Conservation (phyloP, 768 basidiomycete species). For the Chlorophyllum brunneum region DNA sequence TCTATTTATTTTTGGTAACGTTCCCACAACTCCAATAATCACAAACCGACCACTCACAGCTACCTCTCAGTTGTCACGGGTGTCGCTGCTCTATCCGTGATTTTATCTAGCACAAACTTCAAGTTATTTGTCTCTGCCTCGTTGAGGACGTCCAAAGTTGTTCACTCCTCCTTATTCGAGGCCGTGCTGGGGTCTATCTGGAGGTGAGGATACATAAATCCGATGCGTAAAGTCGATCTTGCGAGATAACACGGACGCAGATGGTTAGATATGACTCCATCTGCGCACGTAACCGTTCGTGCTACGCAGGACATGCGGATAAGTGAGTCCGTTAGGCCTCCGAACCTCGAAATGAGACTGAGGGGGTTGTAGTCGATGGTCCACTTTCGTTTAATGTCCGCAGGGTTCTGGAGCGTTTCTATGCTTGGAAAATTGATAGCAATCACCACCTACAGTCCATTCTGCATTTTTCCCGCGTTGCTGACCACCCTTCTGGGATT, state of each 20-base stretch:
- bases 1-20: too few relatives aligned
- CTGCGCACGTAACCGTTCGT: slow-evolving; percentile 41
- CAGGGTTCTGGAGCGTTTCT: slow-evolving; percentile 23
- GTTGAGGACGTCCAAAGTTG: slow-evolving; percentile 42
- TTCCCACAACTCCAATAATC: slow-evolving; percentile 7
- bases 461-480: slow-evolving; percentile 39
- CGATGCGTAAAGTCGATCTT: neutral
- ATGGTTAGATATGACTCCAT: slow-evolving; percentile 36
- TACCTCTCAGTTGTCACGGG: slow-evolving; percentile 13
- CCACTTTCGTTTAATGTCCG: slow-evolving; percentile 26
- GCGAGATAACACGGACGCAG: slow-evolving; percentile 21
- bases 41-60: neutral
- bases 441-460: slow-evolving; percentile 36
- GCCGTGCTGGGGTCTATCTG: slow-evolving; percentile 53
- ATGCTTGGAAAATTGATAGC: slow-evolving; percentile 37
- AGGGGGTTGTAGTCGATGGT: slow-evolving; percentile 58
- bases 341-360: slow-evolving; percentile 19
- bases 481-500: slow-evolving; percentile 38
- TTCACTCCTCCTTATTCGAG: slow-evolving; percentile 44
- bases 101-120: neutral
- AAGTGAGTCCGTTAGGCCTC: slow-evolving; percentile 23
- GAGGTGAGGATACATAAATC: slow-evolving; percentile 27
- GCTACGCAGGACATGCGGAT: slow-evolving; percentile 50
- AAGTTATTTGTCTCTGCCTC: neutral
- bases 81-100: neutral